Conservation (phyloP, 2,329 filamentous ascomycete genomes). For the Periconia sp. region DNA sequence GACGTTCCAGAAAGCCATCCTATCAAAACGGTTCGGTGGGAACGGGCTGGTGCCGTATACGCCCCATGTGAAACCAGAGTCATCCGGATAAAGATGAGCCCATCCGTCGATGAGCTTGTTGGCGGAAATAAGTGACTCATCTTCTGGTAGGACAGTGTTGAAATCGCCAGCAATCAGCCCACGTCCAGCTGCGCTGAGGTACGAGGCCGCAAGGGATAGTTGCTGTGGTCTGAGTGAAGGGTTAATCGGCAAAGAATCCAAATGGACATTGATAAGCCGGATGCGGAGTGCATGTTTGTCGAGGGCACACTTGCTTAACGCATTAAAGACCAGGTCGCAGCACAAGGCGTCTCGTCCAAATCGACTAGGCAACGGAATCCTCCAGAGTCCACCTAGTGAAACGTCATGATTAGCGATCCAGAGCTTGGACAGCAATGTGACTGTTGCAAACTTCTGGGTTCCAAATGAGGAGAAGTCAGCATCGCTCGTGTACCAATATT, state of each 20-base stretch:
- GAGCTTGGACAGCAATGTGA: conserved; percentile 6
- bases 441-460: conserved; percentile 4
- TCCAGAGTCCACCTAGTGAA: conserved; percentile 5
- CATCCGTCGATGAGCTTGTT: conserved; percentile 10
- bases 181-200: conserved; percentile 2
- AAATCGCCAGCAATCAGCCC: conserved; percentile 10
- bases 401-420: conserved; percentile 1
- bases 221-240: conserved; percentile 6
- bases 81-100: conserved; percentile 1
- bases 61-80: conserved; percentile 8
- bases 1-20: conserved; percentile 1
- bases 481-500: conserved; percentile 4
- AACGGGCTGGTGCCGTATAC: conserved; percentile 2
- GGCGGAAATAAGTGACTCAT: conserved; percentile 1
- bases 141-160: conserved; percentile 11
- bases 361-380: conserved; percentile 2
- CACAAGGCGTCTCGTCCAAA: conserved; percentile 6
- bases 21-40: conserved; percentile 6
- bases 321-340: conserved; percentile 8
- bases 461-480: conserved; percentile 1
- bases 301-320: not conserved
- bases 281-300: not conserved
- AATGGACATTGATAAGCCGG: conserved; percentile 11
- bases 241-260: conserved; percentile 9
- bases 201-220: conserved; percentile 4